Conservation (phyloP, 2,329 filamentous ascomycete genomes). For the Huntiella decipiens region DNA sequence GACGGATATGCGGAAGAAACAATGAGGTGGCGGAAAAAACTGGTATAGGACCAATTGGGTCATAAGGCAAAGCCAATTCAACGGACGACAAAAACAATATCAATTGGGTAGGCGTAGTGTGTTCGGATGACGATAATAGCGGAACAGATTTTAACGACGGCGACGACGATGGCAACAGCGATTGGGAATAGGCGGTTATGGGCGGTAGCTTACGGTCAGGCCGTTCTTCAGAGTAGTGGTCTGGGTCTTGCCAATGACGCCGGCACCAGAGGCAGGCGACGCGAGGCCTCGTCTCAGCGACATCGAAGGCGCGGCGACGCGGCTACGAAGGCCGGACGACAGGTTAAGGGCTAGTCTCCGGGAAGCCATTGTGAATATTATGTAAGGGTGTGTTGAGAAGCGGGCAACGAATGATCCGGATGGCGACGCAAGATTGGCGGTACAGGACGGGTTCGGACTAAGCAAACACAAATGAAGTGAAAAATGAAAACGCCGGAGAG, state of each 20-base stretch:
- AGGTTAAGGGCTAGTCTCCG: conserved; percentile 93
- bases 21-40: too few relatives aligned
- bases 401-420: neutral
- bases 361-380: conserved; percentile 59
- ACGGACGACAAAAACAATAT: too few relatives aligned
- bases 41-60: too few relatives aligned
- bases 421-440: neutral
- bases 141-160: neutral
- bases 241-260: conserved; percentile 61
- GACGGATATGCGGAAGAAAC: too few relatives aligned
- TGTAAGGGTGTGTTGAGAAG: too few relatives aligned
- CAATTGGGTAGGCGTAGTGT: too few relatives aligned
- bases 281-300: conserved; percentile 76
- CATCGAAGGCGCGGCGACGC: conserved; percentile 56
- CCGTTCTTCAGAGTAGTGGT: conserved; percentile 94
- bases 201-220: conserved; percentile 52
- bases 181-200: neutral
- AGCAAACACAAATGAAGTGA: conserved; percentile 1
- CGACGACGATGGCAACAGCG: neutral
- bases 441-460: conserved; percentile 1
- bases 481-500: conserved; percentile 3
- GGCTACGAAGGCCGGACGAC: conserved; percentile 72
- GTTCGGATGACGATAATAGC: too few relatives aligned
- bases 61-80: too few relatives aligned
- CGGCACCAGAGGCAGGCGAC: conserved; percentile 47